Base-by-base conservation (phyloP, 257 asterid genomes). In the Plectranthus barbatus region DNA sequence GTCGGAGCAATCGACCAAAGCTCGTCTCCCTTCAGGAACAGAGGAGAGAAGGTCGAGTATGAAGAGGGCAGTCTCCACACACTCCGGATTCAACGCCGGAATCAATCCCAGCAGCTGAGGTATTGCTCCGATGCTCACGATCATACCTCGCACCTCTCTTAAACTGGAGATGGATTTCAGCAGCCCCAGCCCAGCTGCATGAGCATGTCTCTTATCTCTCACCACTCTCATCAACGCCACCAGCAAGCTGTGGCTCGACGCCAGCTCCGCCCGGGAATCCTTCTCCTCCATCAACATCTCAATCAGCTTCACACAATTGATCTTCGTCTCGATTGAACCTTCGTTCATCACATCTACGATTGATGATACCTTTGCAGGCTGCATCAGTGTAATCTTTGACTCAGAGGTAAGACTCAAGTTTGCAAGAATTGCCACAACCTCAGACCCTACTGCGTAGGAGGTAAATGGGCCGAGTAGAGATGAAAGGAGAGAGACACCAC, bases 311-410 rank as follows among this genome's bases (percentile, higher is more conserved):
- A 82, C 83, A 67, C 91, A 88, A 53, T 83, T 85, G 55, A 85
- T 72, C 74, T 83, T 88, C 9, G 94, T 83, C 54, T 88, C 94
- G 50, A 80, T 60, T 4, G 87, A 83, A 4, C 94, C 96, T 45
- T 83, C 96, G 13, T 88, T 85, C 73, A 88, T 58, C 17, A 84
- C 73, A 69, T 88, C 96, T 4, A 85, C 91, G 56, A 88, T 68
- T 0, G 87, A 59, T 0, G 94, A 88, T 46, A 88, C 70, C 74
- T 73, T 88, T 1, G 84, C 77, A 1, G 94, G 91, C 47, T 88
- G 91, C 82, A 81, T 74, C 80, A 88, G 72, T 57, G 72, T 79
- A 20, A 56, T 62, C 74, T 80, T 85, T 0, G 81, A 77, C 20
- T 78, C 87, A 5, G 70, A 72, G 50, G 68, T 76, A 14, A 88